A percentile compares a stretch with the other conserved stretches of the same genome.
phyloP scores from a whole-genome alignment of 2,329 filamentous ascomycete genomes.

The Colletotrichum melonis region DNA sequence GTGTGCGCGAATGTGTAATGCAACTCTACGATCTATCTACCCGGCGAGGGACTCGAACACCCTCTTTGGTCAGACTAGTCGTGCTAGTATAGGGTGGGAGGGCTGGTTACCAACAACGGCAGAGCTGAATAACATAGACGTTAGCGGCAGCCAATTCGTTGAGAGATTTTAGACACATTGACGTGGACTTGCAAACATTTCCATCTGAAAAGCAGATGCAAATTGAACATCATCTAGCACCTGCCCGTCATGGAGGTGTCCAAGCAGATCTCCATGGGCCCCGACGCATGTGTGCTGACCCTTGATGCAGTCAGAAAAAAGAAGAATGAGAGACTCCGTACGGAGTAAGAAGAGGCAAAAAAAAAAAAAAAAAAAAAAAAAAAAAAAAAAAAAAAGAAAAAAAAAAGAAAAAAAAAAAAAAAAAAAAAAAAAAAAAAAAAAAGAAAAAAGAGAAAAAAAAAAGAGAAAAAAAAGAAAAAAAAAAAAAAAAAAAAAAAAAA shows the following conservation, averaged over 20 bases:
- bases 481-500: no score
- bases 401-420: no score
- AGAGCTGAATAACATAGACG: neutral
- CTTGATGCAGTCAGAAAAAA: neutral
- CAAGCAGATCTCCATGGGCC: neutral
- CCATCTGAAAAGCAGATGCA: neutral
- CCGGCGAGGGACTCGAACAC: neutral
- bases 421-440: no score
- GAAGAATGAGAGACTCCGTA: neutral
- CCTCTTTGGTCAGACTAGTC: neutral
- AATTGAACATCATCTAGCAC: neutral
- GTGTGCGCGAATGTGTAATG: neutral
- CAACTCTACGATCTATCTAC: neutral
- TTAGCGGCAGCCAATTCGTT: neutral
- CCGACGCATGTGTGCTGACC: neutral
- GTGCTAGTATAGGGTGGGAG: no score
- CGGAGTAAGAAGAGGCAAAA: no score
- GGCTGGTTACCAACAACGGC: neutral
- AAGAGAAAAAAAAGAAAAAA: no score
- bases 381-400: no score
- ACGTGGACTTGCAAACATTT: no score
- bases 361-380: no score
- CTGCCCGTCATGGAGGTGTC: neutral
- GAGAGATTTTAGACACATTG: neutral
- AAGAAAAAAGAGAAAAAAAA: no score